Conservation (phyloP, 495 filamentous ascomycete genomes). For the Penicillium dipodomyicola region DNA sequence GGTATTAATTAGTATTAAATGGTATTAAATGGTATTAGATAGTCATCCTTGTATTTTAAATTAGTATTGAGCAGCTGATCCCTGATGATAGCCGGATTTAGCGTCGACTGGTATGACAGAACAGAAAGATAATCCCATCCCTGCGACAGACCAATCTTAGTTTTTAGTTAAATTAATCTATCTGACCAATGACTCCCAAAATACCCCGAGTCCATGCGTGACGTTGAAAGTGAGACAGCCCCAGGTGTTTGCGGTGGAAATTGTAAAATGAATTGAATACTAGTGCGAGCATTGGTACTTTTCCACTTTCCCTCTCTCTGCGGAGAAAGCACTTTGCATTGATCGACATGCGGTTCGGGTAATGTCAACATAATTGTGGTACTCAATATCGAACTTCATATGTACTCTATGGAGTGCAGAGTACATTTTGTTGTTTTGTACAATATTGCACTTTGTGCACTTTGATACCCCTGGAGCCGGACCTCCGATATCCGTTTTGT, state of each 20-base stretch:
- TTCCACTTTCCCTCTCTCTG: background rate
- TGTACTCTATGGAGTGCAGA: no score
- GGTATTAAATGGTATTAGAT: background rate
- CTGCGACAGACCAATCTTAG: background rate
- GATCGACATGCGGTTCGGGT: background rate
- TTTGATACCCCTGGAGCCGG: background rate
- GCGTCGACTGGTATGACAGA: background rate
- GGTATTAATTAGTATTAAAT: background rate
- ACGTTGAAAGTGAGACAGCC: constrained; percentile 8
- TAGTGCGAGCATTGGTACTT: background rate
- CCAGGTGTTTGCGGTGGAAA: constrained; percentile 10
- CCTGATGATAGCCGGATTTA: background rate
- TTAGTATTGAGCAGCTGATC: background rate
- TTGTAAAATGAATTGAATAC: background rate
- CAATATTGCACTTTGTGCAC: background rate
- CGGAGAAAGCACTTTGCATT: background rate
- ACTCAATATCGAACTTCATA: no score
- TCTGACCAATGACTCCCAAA: background rate
- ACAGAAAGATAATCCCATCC: background rate
- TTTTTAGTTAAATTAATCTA: background rate
- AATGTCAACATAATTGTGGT: no score
- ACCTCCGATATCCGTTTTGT: background rate
- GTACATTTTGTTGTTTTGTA: background rate
- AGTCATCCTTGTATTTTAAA: background rate
- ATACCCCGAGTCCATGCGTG: background rate